Conservation (phyloP, 2,329 filamentous ascomycete species). For the Xylaria hypoxylon region DNA sequence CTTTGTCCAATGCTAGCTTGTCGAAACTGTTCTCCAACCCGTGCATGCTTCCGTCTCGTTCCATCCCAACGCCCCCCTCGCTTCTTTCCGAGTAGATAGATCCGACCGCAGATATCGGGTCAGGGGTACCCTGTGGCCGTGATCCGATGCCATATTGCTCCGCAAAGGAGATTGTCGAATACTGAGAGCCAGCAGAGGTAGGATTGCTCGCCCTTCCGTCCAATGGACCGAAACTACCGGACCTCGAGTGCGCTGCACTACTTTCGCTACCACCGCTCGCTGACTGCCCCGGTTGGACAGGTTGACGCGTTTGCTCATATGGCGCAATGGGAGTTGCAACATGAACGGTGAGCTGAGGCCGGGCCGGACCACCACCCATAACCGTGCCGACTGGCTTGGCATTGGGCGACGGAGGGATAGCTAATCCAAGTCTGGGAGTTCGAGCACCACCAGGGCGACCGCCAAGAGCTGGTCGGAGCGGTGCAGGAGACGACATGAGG, state of each 20-base stretch:
- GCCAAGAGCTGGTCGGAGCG: conserved; percentile 85
- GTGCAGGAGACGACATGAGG: conserved; percentile 80
- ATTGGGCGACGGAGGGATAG: conserved; percentile 89
- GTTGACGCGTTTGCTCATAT: conserved; percentile 71
- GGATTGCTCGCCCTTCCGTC: conserved; percentile 84
- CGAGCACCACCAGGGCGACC: conserved; percentile 71
- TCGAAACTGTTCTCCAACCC: conserved; percentile 79
- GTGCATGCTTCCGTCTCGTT: conserved; percentile 83
- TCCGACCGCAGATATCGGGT: conserved; percentile 88
- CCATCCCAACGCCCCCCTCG: conserved; percentile 80
- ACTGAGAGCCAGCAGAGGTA: conserved; percentile 87
- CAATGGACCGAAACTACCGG: conserved; percentile 82
- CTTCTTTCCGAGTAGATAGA: conserved; percentile 85
- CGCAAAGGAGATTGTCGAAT: conserved; percentile 84
- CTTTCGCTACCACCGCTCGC: conserved; percentile 83
- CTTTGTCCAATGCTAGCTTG: conserved; percentile 83
- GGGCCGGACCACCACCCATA: conserved; percentile 56
- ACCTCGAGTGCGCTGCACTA: conserved; percentile 81
- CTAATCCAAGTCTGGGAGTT: conserved; percentile 83
- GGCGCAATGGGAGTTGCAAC: conserved; percentile 86
- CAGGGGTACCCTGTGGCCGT: conserved; percentile 76
- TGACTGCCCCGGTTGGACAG: conserved; percentile 69
- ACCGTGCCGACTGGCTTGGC: conserved; percentile 77
- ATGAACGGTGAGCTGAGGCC: conserved; percentile 79
- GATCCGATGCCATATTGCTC: conserved; percentile 76